A percentile compares a stretch with the other conserved stretches of the same genome.
These are phyloP conservation scores for Lasiosphaeria ovina DNA, from an alignment of 495 filamentous ascomycete genomes.

Conservation along the genomic window DNA sequence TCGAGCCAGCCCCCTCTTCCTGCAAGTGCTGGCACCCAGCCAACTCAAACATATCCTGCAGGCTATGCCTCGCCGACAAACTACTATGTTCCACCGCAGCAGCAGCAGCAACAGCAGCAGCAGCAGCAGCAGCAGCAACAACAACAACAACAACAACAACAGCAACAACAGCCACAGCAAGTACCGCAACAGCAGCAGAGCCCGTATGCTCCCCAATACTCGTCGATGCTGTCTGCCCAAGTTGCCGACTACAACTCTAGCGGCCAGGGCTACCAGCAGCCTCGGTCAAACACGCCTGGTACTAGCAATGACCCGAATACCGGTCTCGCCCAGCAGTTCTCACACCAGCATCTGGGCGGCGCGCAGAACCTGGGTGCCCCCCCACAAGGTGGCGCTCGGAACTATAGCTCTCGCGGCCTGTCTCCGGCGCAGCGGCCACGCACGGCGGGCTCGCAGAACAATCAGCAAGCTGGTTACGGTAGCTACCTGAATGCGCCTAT, in stretches of 20 bases:
- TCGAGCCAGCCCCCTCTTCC: conserved; percentile 27
- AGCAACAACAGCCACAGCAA: conserved; percentile 12
- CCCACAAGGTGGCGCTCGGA: conserved; percentile 34
- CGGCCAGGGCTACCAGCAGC: conserved; percentile 53
- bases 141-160: conserved; percentile 13
- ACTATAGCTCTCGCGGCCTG: conserved; percentile 64
- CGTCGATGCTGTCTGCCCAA: conserved; percentile 29
- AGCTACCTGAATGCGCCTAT: conserved; percentile 64
- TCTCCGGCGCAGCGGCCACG: conserved; percentile 74
- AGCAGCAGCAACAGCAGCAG: conserved; percentile 14
- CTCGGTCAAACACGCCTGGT: conserved; percentile 52
- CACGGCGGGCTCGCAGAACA: conserved; percentile 63
- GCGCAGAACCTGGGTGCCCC: conserved; percentile 42
- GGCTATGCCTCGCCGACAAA: conserved; percentile 25
- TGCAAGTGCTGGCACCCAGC: conserved; percentile 25
- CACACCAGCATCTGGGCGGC: conserved; percentile 88
- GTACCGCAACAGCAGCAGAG: conserved; percentile 15
- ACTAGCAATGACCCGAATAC: conserved; percentile 69
- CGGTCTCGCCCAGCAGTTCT: conserved; percentile 91
- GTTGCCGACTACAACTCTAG: conserved; percentile 31
- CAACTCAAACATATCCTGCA: conserved; percentile 38
- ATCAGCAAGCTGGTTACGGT: conserved; percentile 57
- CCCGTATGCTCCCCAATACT: conserved; percentile 40
- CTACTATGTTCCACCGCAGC: conserved; percentile 26
- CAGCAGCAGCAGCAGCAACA: conserved; percentile 2